Evolutionary conservation across 148 eudicot species (phyloP).

Genomic region (Heliamphora exappendiculata): DNA sequence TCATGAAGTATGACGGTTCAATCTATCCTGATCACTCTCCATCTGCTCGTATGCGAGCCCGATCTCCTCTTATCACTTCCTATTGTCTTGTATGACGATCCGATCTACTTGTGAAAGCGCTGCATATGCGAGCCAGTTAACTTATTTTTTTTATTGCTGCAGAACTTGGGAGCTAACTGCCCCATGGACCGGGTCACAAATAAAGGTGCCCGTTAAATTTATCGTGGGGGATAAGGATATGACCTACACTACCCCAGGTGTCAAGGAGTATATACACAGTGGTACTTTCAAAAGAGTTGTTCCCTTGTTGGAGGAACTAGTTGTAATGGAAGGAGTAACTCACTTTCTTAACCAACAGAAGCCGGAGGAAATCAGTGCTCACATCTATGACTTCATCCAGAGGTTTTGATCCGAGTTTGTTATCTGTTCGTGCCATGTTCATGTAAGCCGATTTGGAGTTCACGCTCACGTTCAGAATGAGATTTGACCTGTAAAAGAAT

Average conservation of each 20-base stretch:
- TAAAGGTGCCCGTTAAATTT: slow-evolving; percentile 53
- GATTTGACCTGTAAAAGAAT: not conserved
- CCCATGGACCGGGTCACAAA: slow-evolving; percentile 48
- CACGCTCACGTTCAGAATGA: not conserved
- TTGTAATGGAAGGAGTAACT: slow-evolving; percentile 51
- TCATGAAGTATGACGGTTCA: no score
- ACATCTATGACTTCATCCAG: slow-evolving; percentile 41
- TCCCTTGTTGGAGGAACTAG: slow-evolving; percentile 50
- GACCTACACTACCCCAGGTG: slow-evolving; percentile 33
- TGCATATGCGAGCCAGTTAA: not conserved
- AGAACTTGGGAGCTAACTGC: slow-evolving; percentile 59
- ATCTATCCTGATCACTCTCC: no score
- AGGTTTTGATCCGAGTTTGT: slow-evolving; percentile 23
- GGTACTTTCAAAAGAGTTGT: slow-evolving; percentile 44
- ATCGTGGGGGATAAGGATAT: slow-evolving; percentile 48
- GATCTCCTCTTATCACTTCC: no score
- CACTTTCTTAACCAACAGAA: slow-evolving; percentile 54
- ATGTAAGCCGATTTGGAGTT: not conserved
- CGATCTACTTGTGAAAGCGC: not conserved
- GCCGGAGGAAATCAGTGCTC: slow-evolving; percentile 46
- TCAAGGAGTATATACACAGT: slow-evolving; percentile 33
- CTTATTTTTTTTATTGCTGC: not conserved
- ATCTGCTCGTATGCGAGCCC: no score
- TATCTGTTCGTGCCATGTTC: not conserved
- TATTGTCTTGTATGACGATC: no score